Conservation (phyloP, 2,329 filamentous ascomycete species). For the Tolypocladium amazonense region DNA sequence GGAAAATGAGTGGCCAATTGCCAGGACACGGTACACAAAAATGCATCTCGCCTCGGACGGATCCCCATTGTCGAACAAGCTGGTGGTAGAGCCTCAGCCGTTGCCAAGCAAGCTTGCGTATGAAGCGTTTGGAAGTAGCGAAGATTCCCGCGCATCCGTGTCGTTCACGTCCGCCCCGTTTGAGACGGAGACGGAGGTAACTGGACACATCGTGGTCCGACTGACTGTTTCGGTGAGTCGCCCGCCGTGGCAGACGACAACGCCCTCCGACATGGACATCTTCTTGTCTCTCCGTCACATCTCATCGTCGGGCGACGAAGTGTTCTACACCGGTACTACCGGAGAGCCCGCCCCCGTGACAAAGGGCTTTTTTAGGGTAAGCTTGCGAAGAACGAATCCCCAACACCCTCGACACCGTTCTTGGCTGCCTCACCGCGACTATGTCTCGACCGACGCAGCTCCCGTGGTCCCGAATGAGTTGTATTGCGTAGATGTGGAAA, state of each 20-base stretch:
- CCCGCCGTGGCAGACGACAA: constrained; percentile 26
- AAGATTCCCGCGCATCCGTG: background rate
- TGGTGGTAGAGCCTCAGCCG: background rate
- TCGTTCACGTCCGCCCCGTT: constrained; percentile 24
- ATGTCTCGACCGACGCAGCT: constrained; percentile 43
- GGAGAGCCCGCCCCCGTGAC: constrained; percentile 52
- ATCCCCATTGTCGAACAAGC: constrained; percentile 5
- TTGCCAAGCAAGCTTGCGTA: constrained; percentile 41
- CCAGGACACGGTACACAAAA: constrained; percentile 51
- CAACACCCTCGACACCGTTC: constrained; percentile 33
- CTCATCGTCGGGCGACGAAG: constrained; percentile 39
- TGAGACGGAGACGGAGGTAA: constrained; percentile 55
- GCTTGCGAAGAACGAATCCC: constrained; percentile 41
- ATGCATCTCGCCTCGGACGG: constrained; percentile 37
- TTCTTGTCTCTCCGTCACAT: constrained; percentile 54
- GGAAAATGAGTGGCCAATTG: constrained; percentile 57
- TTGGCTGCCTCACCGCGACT: constrained; percentile 35
- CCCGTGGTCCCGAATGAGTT: constrained; percentile 43
- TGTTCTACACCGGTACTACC: constrained; percentile 55
- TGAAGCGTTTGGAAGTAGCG: background rate
- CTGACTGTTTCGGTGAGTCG: constrained; percentile 52
- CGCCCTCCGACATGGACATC: constrained; percentile 45
- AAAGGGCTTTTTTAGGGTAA: constrained; percentile 54
- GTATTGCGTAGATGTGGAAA: constrained; percentile 50
- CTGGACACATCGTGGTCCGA: constrained; percentile 54